Conservation (phyloP, 345 rosid genomes). For the Brassica juncea region DNA sequence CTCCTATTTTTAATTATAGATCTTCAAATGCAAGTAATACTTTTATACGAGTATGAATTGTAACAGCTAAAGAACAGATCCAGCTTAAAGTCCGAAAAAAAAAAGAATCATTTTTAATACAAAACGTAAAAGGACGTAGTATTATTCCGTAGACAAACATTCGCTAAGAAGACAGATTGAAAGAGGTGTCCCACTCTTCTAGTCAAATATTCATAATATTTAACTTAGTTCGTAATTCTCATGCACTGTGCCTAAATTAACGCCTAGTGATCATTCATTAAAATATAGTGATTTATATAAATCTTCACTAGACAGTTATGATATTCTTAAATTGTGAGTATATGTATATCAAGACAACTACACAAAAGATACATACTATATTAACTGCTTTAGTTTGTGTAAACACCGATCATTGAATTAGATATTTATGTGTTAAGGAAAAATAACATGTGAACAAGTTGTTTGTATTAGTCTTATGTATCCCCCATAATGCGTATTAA, state of each 20-base stretch:
- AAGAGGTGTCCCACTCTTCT: not conserved
- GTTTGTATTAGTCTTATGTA: not conserved
- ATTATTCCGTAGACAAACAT: conserved; percentile 8
- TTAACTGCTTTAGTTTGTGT: not conserved
- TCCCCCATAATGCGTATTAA: not conserved
- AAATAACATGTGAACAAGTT: not conserved
- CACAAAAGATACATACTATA: not conserved
- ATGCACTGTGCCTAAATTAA: not conserved
- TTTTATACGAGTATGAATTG: not conserved
- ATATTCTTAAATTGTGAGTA: not conserved
- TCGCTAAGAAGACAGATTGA: not conserved
- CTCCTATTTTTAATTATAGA: not conserved
- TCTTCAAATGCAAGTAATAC: not conserved
- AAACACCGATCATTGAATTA: not conserved
- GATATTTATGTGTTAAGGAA: not conserved
- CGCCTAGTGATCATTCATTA: not conserved
- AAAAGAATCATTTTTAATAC: not conserved
- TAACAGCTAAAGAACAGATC: not conserved
- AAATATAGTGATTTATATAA: not conserved
- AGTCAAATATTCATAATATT: not conserved
- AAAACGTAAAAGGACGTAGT: conserved; percentile 6
- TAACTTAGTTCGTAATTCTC: not conserved
- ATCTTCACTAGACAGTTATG: not conserved
- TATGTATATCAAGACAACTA: not conserved
- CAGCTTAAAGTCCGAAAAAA: not conserved